These are phyloP conservation scores for Artemisia annua DNA, from an alignment of 129 eudicot genomes.

Conservation along the genomic window DNA sequence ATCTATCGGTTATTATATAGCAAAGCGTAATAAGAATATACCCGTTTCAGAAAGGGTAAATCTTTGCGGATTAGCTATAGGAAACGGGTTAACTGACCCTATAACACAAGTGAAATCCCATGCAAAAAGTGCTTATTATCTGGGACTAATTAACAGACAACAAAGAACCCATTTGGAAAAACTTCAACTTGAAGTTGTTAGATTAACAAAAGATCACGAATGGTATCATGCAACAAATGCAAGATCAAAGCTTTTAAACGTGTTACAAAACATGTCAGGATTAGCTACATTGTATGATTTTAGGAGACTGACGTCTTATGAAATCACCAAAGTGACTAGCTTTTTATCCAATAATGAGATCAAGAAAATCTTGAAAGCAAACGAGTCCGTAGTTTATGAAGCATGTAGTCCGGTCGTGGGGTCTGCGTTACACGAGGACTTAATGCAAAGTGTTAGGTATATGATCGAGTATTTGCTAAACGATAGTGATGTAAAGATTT, in stretches of 20 bases:
- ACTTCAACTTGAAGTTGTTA: constrained; percentile 45
- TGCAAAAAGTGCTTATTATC: too few species aligned
- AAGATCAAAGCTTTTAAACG: constrained; percentile 34
- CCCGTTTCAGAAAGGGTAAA: constrained; percentile 26
- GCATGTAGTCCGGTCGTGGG: constrained; percentile 59
- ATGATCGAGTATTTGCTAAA: constrained; percentile 5
- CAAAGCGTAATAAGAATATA: constrained; percentile 44
- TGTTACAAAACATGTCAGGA: constrained; percentile 33
- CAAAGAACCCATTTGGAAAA: constrained; percentile 60
- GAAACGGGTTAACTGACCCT: too few species aligned
- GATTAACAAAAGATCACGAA: constrained; percentile 24
- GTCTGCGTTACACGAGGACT: constrained; percentile 29
- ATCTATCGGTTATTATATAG: constrained; percentile 56
- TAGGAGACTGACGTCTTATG: too few species aligned
- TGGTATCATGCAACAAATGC: constrained; percentile 75
- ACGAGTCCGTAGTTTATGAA: constrained; percentile 41
- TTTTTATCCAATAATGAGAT: too few species aligned
- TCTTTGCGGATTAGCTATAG: too few species aligned
- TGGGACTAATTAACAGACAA: background rate
- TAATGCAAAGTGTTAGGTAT: too few species aligned
- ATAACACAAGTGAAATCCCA: too few species aligned
- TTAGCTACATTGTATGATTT: too few species aligned
- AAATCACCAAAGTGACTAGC: too few species aligned
- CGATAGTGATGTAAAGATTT: constrained; percentile 52
- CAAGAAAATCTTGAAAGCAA: too few species aligned